Evolutionary conservation across 139 green algal genomes (phyloP), one percentile per base, ranked within the genome.

Genomic region (Spirogloea muscicola): DNA sequence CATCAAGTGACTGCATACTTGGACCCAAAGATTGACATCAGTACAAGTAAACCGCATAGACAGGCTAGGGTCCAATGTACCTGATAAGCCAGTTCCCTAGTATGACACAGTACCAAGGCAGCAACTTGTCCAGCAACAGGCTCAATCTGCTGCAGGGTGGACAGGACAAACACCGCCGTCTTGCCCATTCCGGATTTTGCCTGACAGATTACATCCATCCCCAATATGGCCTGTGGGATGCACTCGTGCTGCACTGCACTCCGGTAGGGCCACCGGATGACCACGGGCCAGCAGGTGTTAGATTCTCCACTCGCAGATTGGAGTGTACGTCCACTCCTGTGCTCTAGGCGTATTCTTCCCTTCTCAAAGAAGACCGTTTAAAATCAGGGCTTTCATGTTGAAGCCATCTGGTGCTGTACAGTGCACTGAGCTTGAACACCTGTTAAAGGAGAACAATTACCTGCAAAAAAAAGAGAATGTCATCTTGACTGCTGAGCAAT

Each of bases 151-250:
- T 99, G 95, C 43, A 99, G 87, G 34, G 95, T 87, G n/a, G 92
- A 89, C 39, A 99, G 86, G n/a, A 98, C 93, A 78, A 99, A 99
- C 5, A 98, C 95, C 2, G 94, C 95, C 1, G 95, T 99, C 90
- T 99, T 99, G 46, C 95, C 95, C 94, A 98, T 98, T 52, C 95
- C 95, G 6, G 91, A 97, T 90, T 99, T 99, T 36, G 95, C 95
- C 82, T 99, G 95, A 84, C 95, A 98, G 5, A 99, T 87, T 10
- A 99, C 90, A 73, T 99, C 95, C 88, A 95, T 92, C 44, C 95
- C 93, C 49, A 97, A 84, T 61, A 98, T 96, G 52, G 95, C 93
- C 76, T 97, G 90, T 21, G 95, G 95, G 76, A 99, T 98, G 84
- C 92, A 97, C 81, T 98, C 90, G 76, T 99, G 95, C 80, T 99